Percentiles rank a stretch among this genome's conserved stretches.
Evolutionary conservation across 176 grass and related monocot species (phyloP).

Genomic region (Lolium multiflorum): DNA sequence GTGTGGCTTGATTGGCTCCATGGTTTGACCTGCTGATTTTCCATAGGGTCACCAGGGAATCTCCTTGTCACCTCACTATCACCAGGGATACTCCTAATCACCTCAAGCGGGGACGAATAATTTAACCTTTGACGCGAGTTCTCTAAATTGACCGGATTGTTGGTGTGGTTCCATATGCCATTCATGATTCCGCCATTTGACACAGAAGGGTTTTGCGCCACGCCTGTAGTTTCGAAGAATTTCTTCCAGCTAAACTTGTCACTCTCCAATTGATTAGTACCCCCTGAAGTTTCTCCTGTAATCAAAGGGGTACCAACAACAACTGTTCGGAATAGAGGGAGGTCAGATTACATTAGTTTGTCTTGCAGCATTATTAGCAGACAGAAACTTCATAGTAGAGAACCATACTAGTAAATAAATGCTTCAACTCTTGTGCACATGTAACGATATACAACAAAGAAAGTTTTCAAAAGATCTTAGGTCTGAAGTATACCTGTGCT

Average conservation of each 20-base stretch:
- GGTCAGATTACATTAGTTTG: too few species aligned
- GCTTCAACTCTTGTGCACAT: background rate
- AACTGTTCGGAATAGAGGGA: background rate
- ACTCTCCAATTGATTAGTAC: background rate
- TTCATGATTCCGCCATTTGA: background rate
- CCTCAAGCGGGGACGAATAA: background rate
- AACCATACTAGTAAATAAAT: background rate
- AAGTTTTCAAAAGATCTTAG: background rate
- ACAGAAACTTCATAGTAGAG: background rate
- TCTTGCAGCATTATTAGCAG: background rate
- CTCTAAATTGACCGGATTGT: conserved; percentile 4
- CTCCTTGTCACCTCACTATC: background rate
- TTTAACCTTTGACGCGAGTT: background rate
- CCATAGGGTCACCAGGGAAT: background rate
- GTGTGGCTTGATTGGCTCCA: background rate
- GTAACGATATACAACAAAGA: background rate
- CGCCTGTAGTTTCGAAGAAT: background rate
- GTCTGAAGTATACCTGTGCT: conserved; percentile 11
- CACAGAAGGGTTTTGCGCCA: background rate
- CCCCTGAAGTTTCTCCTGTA: conserved; percentile 9
- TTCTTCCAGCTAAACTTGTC: conserved; percentile 7
- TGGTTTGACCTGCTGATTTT: background rate
- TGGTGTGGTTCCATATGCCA: background rate
- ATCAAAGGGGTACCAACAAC: background rate
- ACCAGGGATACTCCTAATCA: background rate